These are phyloP conservation scores for Fragilaria crotonensis DNA, from an alignment of 108 stramenopile species.

Conservation along the genomic window DNA sequence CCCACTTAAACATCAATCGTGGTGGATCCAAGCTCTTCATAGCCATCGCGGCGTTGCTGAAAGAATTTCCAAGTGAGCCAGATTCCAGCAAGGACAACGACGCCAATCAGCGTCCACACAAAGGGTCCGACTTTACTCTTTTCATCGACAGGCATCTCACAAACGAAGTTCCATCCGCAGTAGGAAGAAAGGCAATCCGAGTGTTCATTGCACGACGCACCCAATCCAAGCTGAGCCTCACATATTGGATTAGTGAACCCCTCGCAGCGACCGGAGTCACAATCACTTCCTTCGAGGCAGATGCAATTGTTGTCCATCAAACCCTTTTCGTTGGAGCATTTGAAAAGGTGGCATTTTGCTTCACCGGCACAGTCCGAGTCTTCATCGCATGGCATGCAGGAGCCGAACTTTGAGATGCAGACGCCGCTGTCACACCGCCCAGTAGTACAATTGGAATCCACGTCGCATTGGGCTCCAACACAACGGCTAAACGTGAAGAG, in stretches of 20 bases:
- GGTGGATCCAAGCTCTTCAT: too few species aligned
- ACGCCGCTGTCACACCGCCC: conserved; percentile 23
- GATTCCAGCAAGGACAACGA: not conserved
- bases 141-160: not conserved
- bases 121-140: not conserved
- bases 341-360: conserved; percentile 4
- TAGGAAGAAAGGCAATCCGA: conserved; percentile 12
- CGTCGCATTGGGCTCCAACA: conserved; percentile 12
- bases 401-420: conserved; percentile 18
- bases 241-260: conserved; percentile 5
- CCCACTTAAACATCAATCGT: too few species aligned
- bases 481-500: conserved; percentile 4
- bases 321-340: conserved; percentile 6
- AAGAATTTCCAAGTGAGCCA: not conserved
- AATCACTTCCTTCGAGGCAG: conserved; percentile 8
- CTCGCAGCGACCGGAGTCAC: conserved; percentile 16
- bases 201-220: conserved; percentile 16
- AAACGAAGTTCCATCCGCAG: conserved; percentile 15
- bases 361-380: conserved; percentile 19
- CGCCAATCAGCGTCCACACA: not conserved
- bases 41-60: not conserved
- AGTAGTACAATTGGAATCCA: conserved; percentile 16
- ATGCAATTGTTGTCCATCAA: conserved; percentile 22
- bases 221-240: conserved; percentile 6
- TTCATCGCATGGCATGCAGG: conserved; percentile 24